Conservation (phyloP, 768 basidiomycete species). For the Lentinula edodes region DNA sequence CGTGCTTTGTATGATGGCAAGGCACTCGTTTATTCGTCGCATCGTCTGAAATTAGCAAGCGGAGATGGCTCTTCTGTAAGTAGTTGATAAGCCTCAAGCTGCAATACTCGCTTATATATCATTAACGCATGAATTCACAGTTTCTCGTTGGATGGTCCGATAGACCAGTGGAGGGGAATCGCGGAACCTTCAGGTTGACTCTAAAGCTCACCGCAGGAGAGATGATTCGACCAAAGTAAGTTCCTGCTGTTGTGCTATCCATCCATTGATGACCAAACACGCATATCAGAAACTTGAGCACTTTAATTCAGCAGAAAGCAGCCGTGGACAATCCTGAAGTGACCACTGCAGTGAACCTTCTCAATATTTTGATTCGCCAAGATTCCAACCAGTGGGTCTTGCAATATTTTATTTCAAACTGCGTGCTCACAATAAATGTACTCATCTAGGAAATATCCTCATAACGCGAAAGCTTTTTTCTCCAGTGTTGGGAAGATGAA, state of each 20-base stretch:
- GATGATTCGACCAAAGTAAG: conserved; percentile 30
- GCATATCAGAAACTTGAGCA: conserved; percentile 16
- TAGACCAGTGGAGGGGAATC: conserved; percentile 9
- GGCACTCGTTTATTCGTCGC: conserved; percentile 34
- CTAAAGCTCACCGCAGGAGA: conserved; percentile 34
- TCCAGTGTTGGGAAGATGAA: conserved; percentile 22
- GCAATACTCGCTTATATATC: neutral
- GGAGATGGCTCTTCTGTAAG: conserved; percentile 23
- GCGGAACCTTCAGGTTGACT: conserved; percentile 24
- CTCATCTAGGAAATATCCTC: conserved; percentile 30
- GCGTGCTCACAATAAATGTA: neutral
- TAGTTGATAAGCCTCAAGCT: conserved; percentile 5
- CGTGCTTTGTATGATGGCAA: conserved; percentile 42
- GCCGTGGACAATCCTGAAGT: neutral
- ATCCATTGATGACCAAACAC: neutral
- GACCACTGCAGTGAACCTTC: conserved; percentile 34
- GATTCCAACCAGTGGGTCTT: conserved; percentile 35
- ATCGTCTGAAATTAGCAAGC: conserved; percentile 17
- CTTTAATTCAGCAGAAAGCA: neutral
- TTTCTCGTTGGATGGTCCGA: neutral
- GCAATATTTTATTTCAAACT: neutral
- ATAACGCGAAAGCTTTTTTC: conserved; percentile 44
- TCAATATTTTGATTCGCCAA: conserved; percentile 46
- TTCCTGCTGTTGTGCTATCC: neutral
- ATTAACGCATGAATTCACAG: neutral